Evolutionary conservation across 768 basidiomycete species (phyloP).

Genomic region (Agrocybe chaxingu): DNA sequence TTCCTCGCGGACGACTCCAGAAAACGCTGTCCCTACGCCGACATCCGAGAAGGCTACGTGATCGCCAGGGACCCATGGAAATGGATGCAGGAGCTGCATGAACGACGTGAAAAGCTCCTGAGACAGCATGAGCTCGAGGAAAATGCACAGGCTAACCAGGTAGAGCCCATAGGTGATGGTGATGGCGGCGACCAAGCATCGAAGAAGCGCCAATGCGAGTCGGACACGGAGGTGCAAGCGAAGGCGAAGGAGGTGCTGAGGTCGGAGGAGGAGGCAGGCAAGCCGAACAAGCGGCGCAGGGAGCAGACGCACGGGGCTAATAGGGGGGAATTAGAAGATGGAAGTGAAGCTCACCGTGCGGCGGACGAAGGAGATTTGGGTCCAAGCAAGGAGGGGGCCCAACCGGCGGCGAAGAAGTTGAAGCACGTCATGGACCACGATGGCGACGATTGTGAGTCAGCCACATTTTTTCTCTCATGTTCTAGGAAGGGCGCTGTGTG

Average conservation of each 20-base stretch:
- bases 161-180: constrained; percentile 51
- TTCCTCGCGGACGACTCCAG: constrained; percentile 81
- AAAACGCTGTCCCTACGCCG: constrained; percentile 48
- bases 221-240: constrained; percentile 34
- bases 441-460: constrained; percentile 56
- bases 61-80: constrained; percentile 60
- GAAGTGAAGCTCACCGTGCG: constrained; percentile 45
- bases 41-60: constrained; percentile 73
- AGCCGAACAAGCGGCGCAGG: constrained; percentile 18
- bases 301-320: constrained; percentile 23
- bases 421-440: constrained; percentile 60
- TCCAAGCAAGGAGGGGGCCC: constrained; percentile 50
- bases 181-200: constrained; percentile 23
- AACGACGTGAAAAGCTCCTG: constrained; percentile 23
- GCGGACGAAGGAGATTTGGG: constrained; percentile 46
- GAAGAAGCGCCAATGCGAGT: constrained; percentile 61
- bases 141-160: constrained; percentile 65
- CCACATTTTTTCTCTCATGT: neutral
- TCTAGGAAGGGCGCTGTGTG: neutral
- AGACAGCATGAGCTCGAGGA: constrained; percentile 45
- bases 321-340: constrained; percentile 57
- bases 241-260: constrained; percentile 23
- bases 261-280: constrained; percentile 32
- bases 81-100: constrained; percentile 40
- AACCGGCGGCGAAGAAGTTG: constrained; percentile 63